Base-by-base conservation (phyloP, 2,329 filamentous ascomycete genomes). In the Orbilia oligospora region DNA sequence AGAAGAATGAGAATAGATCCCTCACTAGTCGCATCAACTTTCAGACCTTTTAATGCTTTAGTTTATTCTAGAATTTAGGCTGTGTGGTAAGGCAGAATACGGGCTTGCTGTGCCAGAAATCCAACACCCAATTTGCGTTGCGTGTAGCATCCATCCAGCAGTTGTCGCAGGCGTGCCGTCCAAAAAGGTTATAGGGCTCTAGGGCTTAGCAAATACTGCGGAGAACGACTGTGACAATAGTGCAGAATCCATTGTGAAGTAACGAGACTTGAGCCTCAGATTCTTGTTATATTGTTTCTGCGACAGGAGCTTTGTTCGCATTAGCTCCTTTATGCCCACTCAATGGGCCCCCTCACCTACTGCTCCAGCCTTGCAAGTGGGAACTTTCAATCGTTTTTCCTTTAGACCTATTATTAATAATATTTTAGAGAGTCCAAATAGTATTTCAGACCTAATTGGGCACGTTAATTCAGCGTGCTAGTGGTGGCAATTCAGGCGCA, bases 61-160 rank as follows among this genome's bases (percentile, higher is more conserved):
- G 38, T 27, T 27, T 24, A 20, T 55, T 55, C 51, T 18, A 6
- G 51, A n/a, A 12, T 9, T 9, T 10, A 12, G 46, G 46, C 30
- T 53, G 63, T 67, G 63, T n/a, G 24, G 63, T 51, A 66, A 66
- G 61, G 61, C 61, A 22, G 61, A 66, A 49, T 66, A 33, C 44
- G 14, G 20, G 1, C 53, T 18, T 38, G 53, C 63, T 67, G 63
- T 67, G 63, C 63, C 63, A 53, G 63, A 53, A 51, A 67, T 67
- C 46, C 63, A 67, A 67, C 48, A 67, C 44, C 3, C 20, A 36
- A 38, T 44, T 22, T 67, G 63, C 33, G 63, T 67, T 67, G 63
- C 5, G 9, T n/a, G n/a, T n/a, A n/a, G n/a, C n/a, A n/a, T n/a
- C 6, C 16, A 14, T 9, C n/a, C 18, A 22, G 1, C 3, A 10